Base-by-base conservation (phyloP, 2,329 filamentous ascomycete species). In the Dactylellina cionopaga region DNA sequence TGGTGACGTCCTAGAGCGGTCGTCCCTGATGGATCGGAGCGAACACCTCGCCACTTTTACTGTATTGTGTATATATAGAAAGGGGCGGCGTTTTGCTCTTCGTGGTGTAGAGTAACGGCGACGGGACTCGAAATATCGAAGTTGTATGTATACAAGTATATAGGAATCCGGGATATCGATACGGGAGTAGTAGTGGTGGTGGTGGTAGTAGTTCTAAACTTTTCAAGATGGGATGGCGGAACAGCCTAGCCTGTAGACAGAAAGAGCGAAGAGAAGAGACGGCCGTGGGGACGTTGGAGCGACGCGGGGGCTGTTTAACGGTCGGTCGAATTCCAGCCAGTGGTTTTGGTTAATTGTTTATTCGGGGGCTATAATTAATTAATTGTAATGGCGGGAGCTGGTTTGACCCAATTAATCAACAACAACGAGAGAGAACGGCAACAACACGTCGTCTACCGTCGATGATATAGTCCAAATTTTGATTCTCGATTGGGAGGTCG, bases 1-100 rank as follows among this genome's bases (percentile, higher is more conserved):
- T 71, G 56, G 58, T 59, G 66, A 64, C 66, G 66, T 71, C 66
- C 66, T 52, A 63, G 41, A 64, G 51, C 58, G 66, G 66, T 51
- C 65, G 65, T 70, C 56, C 56, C 65, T 70, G 55, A 62, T 56
- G 19, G 65, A 56, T 25, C 31, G 51, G 56, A 63, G 56, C 66
- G 51, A 54, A 64, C 43, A 37, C 56, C 51, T 64, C 41, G 66
- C 66, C 58, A 71, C 51, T 39, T 71, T 71, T 71, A 51, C 58
- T 47, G 39, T 27, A 17, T 22, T 52, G 7, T 60, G 39, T 52
- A 51, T 51, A 27, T 46, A 17, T 24, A 44, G 39, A 51, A 25
- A 37, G 31, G 19, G 27, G 19, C 17, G 15, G 54, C 17, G n/a
- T n/a, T n/a, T n/a, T n/a, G n/a, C n/a, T n/a, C n/a, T n/a, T n/a